Base-by-base conservation (phyloP, 768 basidiomycete species). In the Tylopilus sp. region DNA sequence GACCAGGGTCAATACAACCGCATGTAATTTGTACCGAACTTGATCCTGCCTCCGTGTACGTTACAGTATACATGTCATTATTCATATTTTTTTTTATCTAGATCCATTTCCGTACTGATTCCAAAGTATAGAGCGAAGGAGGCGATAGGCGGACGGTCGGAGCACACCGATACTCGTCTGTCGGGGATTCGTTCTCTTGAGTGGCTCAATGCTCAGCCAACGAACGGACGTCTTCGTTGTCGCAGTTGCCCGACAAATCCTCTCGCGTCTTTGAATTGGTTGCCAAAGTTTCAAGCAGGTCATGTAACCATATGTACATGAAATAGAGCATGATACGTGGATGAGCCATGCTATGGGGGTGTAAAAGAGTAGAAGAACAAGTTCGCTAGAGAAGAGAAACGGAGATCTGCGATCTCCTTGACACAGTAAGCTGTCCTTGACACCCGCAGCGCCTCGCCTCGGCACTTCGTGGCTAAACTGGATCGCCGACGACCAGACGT, bases 1-100 rank as follows among this genome's bases (percentile, higher is more conserved):
- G 55, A 56, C 60, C 50, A 54, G 59, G 54, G 57, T 65, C 60
- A 49, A 33, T 48, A n/a, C 40, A 38, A 35, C 42, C 22, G 44
- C 50, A 33, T 51, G 47, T 52, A 41, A 48, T 46, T 38, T 39
- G 35, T 41, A 43, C 44, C 26, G 39, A 50, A 48, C 48, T 18
- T 18, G n/a, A 31, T 40, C 52, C 20, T 47, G 61, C 53, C 51
- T 63, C 52, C 53, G 49, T 48, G 41, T 42, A 47, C 42, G 18
- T 52, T 52, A 48, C 48, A 44, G n/a, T 21, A 52, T 45, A 64
- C 30, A 65, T 39, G 18, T 22, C 38, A 20, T 23, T 25, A 13
- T 41, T 35, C 40, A 2, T 28, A 2, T 28, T 10, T 10, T 28
- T 28, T 26, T 28, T 28, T 28, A 26, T 50, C 38, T 44, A 53